phyloP scores from a whole-genome alignment of 2,329 filamentous ascomycete species.

The Exophiala viscosa region DNA sequence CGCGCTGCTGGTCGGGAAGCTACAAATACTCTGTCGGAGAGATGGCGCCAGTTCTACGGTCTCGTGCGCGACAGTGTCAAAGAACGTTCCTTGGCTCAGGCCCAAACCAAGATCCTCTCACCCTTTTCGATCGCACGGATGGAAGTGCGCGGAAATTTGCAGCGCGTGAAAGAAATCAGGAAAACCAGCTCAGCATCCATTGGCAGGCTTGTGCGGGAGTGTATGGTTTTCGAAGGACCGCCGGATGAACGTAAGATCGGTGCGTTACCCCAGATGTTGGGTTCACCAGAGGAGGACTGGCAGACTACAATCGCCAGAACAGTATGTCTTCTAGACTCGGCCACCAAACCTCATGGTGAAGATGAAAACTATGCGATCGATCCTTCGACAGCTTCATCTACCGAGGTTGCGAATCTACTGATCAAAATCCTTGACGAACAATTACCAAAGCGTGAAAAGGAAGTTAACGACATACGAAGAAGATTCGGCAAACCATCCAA shows the following conservation, averaged over 20 bases:
- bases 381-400: conserved; percentile 17
- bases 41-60: conserved; percentile 67
- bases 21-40: conserved; percentile 35
- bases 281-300: conserved; percentile 56
- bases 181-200: conserved; percentile 81
- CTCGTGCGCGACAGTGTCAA: conserved; percentile 72
- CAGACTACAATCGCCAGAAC: conserved; percentile 76
- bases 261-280: conserved; percentile 13
- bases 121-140: conserved; percentile 72
- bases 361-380: conserved; percentile 9
- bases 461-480: conserved; percentile 54
- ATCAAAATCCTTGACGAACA: conserved; percentile 62
- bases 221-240: conserved; percentile 62
- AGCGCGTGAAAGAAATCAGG: conserved; percentile 65
- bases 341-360: conserved; percentile 9
- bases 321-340: conserved; percentile 76
- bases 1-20: conserved; percentile 32
- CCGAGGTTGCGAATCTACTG: conserved; percentile 35
- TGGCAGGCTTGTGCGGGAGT: conserved; percentile 83
- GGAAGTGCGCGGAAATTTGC: conserved; percentile 72
- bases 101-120: conserved; percentile 69
- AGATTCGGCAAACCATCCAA: conserved; percentile 71
- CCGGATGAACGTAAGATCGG: conserved; percentile 21
- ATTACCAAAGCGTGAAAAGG: conserved; percentile 63
- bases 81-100: conserved; percentile 66